Percentiles rank a stretch among this genome's conserved stretches.
Conservation (phyloP, 495 filamentous ascomycete species). For the Hyaloscypha finlandica region DNA sequence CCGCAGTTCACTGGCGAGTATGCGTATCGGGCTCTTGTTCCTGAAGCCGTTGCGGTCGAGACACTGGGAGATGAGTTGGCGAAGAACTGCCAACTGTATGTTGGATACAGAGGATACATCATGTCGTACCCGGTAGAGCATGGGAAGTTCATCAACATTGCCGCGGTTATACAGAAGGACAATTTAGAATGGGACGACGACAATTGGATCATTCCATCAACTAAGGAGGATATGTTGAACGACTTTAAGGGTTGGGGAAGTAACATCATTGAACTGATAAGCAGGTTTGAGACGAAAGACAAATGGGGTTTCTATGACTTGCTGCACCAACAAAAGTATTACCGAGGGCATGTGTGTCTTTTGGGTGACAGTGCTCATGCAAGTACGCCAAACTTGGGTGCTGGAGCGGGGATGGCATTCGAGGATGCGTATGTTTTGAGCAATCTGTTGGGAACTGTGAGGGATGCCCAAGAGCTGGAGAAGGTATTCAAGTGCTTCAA, state of each 20-base stretch:
- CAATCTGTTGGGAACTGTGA: slow-evolving; percentile 17
- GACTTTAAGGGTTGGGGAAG: slow-evolving; percentile 25
- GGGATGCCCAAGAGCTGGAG: slow-evolving; percentile 1
- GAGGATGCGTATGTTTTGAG: slow-evolving; percentile 27
- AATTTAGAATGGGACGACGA: slow-evolving; percentile 17
- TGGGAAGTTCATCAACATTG: slow-evolving; percentile 24
- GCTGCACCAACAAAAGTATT: slow-evolving; percentile 29
- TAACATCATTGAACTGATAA: slow-evolving; percentile 26
- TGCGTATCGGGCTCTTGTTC: slow-evolving; percentile 21
- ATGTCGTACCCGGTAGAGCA: slow-evolving; percentile 26
- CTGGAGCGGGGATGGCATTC: slow-evolving; percentile 38
- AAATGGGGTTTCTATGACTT: slow-evolving; percentile 25
- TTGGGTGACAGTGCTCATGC: slow-evolving; percentile 50
- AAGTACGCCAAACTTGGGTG: slow-evolving; percentile 42
- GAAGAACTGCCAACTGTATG: slow-evolving; percentile 20
- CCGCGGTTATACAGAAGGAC: slow-evolving; percentile 16
- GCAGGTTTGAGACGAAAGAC: slow-evolving; percentile 33
- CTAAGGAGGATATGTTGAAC: slow-evolving; percentile 19
- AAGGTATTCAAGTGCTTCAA: slow-evolving; percentile 19
- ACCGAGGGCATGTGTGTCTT: slow-evolving; percentile 35
- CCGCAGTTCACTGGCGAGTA: slow-evolving; percentile 24
- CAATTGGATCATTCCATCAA: slow-evolving; percentile 26
- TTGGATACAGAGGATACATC: slow-evolving; percentile 22
- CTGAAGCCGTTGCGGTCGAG: slow-evolving; percentile 11
- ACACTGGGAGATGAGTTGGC: slow-evolving; percentile 24